These are phyloP conservation scores for Moringa oleifera DNA, from an alignment of 345 rosid species.

Conservation along the genomic window DNA sequence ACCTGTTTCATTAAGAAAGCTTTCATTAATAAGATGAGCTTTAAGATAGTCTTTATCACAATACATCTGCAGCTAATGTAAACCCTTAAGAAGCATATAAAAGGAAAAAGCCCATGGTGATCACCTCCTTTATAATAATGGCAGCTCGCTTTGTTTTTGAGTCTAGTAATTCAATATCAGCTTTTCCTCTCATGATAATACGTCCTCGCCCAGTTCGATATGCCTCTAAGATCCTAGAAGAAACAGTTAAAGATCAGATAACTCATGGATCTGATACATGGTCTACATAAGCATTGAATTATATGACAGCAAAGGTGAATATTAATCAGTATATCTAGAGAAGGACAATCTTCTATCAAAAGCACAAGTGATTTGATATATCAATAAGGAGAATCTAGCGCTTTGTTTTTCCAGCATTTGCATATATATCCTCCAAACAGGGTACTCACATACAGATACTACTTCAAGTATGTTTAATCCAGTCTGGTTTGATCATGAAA, in stretches of 20 bases:
- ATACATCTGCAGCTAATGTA: too few species aligned
- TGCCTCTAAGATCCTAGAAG: slow-evolving; percentile 74
- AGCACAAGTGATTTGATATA: background rate
- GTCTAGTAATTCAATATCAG: slow-evolving; percentile 77
- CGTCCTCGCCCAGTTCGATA: slow-evolving; percentile 92
- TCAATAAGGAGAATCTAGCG: background rate
- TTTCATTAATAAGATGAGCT: slow-evolving; percentile 7
- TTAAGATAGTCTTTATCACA: background rate
- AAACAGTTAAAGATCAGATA: slow-evolving; percentile 18
- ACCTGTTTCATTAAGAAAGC: slow-evolving; percentile 45
- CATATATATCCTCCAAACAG: background rate
- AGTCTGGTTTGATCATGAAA: background rate
- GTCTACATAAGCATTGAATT: background rate
- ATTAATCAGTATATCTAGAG: too few species aligned
- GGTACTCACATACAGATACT: background rate
- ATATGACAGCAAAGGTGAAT: too few species aligned
- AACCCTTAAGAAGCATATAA: too few species aligned
- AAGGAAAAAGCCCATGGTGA: slow-evolving; percentile 5
- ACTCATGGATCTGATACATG: background rate
- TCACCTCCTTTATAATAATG: slow-evolving; percentile 84
- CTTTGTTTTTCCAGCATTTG: background rate
- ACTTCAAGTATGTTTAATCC: background rate
- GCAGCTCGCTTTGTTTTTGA: slow-evolving; percentile 69
- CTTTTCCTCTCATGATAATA: slow-evolving; percentile 78
- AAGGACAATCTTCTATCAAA: background rate